Evolutionary conservation across 1,284 basidiomycete genomes (phyloP), one percentile per base, ranked within the genome.

Genomic region (Psilocybe mexicana): DNA sequence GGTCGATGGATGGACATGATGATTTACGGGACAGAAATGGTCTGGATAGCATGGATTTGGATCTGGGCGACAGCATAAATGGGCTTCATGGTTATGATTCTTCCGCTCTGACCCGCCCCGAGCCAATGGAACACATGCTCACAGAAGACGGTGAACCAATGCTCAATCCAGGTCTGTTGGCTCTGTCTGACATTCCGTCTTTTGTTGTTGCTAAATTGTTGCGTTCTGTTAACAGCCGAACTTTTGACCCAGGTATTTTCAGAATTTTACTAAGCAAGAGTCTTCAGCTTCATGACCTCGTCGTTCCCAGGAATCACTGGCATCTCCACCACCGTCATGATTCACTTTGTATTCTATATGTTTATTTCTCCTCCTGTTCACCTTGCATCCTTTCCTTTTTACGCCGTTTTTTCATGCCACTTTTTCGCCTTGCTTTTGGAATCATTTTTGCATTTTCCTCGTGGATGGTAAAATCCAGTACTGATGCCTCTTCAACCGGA

Each of bases 101-200:
- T 23, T 58, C 63, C 2, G 56, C 63, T 2, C 64, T 68, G 51
- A 63, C 65, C 43, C 66, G 71, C 48, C 72, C 76, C 12, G 72
- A 72, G 46, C 74, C 75, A 23, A 76, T 79, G 76, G 81, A 80
- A 56, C 77, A 81, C 61, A 79, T 84, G 63, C 72, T 85, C 12
- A 82, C 82, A 2, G 84, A 85, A 63, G 83, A 85, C 63, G 83
- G 81, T 12, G 83, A 83, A 65, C 80, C 83, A 8, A 87, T 87
- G 83, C 70, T 87, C 59, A 85, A 86, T 67, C 83, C 86, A 71
- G 84, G 85, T 86, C 52, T 28, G 79, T 60, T 28, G 38, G 25
- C 43, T 6, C 12, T 4, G 3, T 36, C 42, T 26, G 46, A 43
- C 30, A 61, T 30, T 52, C 8, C 43, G 6, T 46, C 30, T 47